Percentiles rank a stretch among this genome's conserved stretches.
These are phyloP conservation scores for Fragaria nilgerrensis DNA, from an alignment of 306 rosid genomes.

Conservation along the genomic window DNA sequence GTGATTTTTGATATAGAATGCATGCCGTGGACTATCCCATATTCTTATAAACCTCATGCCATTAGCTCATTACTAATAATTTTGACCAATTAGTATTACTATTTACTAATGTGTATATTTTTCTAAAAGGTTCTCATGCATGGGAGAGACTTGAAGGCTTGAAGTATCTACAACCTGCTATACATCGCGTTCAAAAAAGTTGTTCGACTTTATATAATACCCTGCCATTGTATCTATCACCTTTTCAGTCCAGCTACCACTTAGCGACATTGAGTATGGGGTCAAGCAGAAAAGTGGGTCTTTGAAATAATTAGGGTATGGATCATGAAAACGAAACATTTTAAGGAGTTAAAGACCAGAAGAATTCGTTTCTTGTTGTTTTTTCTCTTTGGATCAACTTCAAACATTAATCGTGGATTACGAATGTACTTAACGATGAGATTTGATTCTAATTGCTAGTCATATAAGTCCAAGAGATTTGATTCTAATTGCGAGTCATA, in stretches of 20 bases:
- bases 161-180: neutral
- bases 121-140: neutral
- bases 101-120: too few species aligned
- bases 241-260: conserved; percentile 4
- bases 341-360: neutral
- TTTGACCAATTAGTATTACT: too few species aligned
- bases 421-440: neutral
- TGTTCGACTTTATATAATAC: neutral
- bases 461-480: neutral
- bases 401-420: neutral
- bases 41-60: too few species aligned
- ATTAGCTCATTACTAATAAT: too few species aligned
- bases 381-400: conserved; percentile 10
- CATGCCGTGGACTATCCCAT: too few species aligned
- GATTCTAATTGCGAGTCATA: neutral
- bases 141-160: neutral
- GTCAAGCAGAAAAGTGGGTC: neutral
- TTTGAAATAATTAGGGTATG: neutral
- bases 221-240: neutral
- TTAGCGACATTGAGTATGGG: neutral
- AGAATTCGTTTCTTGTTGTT: neutral
- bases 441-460: conserved; percentile 1
- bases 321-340: neutral
- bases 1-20: too few species aligned
- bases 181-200: neutral